Evolutionary conservation across 768 basidiomycete genomes (phyloP).

Genomic region (Amanita molliuscula): DNA sequence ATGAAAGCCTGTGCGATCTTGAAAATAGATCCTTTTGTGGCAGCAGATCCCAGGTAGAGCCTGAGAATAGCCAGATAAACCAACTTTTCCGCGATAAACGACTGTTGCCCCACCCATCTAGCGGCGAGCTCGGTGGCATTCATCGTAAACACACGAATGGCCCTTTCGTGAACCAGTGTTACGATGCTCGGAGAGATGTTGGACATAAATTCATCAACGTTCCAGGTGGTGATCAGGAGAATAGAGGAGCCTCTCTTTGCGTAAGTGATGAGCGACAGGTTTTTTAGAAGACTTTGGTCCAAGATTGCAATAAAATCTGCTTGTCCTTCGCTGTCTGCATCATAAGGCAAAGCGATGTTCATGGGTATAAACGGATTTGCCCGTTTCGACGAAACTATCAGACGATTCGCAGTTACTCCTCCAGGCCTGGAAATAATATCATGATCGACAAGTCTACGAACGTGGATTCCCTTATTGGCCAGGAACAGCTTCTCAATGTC

Average conservation of each 20-base stretch:
- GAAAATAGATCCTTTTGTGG: conserved; percentile 40
- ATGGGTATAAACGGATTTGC: conserved; percentile 37
- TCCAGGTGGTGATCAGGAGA: conserved; percentile 70
- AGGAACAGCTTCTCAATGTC: conserved; percentile 52
- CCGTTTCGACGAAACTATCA: conserved; percentile 49
- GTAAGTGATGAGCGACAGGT: conserved; percentile 60
- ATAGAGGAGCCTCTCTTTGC: conserved; percentile 61
- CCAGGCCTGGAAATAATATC: conserved; percentile 70
- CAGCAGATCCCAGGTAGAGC: conserved; percentile 65
- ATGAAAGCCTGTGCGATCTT: conserved; percentile 39
- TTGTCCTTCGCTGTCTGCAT: conserved; percentile 29
- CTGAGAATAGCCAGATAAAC: conserved; percentile 77
- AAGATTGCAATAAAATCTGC: conserved; percentile 69
- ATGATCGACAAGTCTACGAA: conserved; percentile 56
- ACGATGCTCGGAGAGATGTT: conserved; percentile 50
- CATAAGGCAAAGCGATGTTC: conserved; percentile 47
- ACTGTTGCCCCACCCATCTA: conserved; percentile 26
- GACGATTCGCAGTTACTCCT: conserved; percentile 57
- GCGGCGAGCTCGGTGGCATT: conserved; percentile 46
- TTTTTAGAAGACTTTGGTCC: conserved; percentile 69
- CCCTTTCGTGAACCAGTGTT: conserved; percentile 35
- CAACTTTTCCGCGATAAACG: conserved; percentile 34
- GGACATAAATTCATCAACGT: conserved; percentile 56
- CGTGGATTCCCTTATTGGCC: conserved; percentile 35
- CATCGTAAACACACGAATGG: conserved; percentile 48